A percentile compares a stretch with the other conserved stretches of the same genome.
phyloP scores from a whole-genome alignment of 352 stramenopile genomes.

The Stramenopiles sp. region DNA sequence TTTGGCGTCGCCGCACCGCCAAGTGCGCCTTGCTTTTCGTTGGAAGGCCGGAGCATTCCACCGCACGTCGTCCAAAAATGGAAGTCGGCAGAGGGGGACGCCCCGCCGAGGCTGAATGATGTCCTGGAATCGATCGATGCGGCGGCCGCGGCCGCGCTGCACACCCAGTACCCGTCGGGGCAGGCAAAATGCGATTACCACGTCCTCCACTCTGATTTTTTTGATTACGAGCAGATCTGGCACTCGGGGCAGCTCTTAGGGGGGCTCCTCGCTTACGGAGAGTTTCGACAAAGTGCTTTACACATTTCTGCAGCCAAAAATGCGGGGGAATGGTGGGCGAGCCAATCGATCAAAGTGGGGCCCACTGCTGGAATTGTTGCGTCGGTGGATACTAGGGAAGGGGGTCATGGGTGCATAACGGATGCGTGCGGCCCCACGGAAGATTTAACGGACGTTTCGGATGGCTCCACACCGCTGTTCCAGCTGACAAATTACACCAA shows the following conservation, averaged over 20 bases:
- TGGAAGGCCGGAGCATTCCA: no score
- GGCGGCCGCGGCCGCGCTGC: not conserved
- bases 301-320: not conserved
- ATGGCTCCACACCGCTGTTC: not conserved
- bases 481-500: not conserved
- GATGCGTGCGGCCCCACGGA: not conserved
- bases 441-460: conserved; percentile 2
- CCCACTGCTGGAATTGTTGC: not conserved
- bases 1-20: no score
- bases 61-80: no score
- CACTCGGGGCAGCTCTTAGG: not conserved
- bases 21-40: no score
- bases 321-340: not conserved
- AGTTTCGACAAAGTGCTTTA: not conserved
- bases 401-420: not conserved
- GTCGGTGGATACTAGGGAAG: not conserved
- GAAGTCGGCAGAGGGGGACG: no score
- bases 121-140: not conserved
- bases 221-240: not conserved
- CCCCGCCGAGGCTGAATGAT: no score
- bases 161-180: not conserved
- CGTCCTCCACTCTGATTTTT: not conserved
- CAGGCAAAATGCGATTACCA: conserved; percentile 2
- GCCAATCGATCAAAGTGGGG: not conserved
- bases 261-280: not conserved